Evolutionary conservation across 345 rosid genomes (phyloP), one percentile per base, ranked within the genome.

Genomic region (Syzygium aromaticum): DNA sequence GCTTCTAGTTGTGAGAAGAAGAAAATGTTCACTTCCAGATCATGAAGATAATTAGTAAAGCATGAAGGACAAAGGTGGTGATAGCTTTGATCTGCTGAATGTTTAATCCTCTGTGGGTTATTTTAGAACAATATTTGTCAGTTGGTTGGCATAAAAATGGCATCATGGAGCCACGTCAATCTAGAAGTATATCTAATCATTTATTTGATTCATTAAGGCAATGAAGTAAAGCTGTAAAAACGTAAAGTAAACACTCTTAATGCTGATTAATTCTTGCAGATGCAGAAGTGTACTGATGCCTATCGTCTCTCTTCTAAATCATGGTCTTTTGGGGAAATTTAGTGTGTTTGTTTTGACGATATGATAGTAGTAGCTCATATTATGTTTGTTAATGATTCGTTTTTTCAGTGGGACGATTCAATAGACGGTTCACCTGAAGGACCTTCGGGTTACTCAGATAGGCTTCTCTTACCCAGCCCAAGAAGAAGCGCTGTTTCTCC

Each of bases 341-440:
- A 49, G 19, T 22, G 25, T 30, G 52, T 82, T 11, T 25, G 84
- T 46, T 49, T 82, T 30, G 10, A 51, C 12, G 2, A 38, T 83
- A 51, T 49, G 56, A 22, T 27, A 30, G 23, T 13, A n/a, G 12
- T 51, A 53, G 16, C 33, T 83, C 85, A 83, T n/a, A n/a, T 61
- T 8, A 25, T 43, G 77, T 49, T n/a, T 63, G 22, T 30, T 28
- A 46, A 46, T 86, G 87, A 52, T 57, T 86, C 46, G 86, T 84
- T 5, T 43, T 43, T 90, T 46, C 52, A 94, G 94, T 93, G 95
- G 97, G 87, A 92, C 86, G 92, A 59, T 84, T 88, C 91, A 11
- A 73, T 91, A 10, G 90, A 92, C 86, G 92, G 61, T 84, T 88
- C 90, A 6, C 82, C 92, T 15, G 90, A 86, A 86, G 93, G 27